These are phyloP conservation scores for Cladosporium sp. DNA, from an alignment of 2,329 filamentous ascomycete genomes.

Conservation along the genomic window DNA sequence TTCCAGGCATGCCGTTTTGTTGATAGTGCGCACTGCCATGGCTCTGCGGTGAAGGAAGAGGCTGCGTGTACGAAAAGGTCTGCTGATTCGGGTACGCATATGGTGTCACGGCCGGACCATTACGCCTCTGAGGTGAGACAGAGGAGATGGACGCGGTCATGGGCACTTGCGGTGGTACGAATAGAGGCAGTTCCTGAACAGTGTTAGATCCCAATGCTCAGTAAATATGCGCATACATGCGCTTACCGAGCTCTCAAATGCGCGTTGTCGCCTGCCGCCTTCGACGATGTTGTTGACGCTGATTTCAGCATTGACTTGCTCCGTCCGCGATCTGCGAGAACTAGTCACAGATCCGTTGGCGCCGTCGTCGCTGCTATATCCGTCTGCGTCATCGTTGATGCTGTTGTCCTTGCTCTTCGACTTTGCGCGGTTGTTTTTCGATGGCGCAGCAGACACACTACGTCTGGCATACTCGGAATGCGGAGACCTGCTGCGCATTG, in stretches of 20 bases:
- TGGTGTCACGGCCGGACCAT: conserved; percentile 71
- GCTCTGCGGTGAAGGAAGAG: conserved; percentile 81
- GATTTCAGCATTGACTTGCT: conserved; percentile 93
- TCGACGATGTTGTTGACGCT: conserved; percentile 98
- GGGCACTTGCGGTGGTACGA: conserved; percentile 91
- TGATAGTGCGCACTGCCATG: conserved; percentile 50
- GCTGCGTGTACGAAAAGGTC: conserved; percentile 74
- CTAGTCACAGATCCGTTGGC: conserved; percentile 71
- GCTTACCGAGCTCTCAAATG: conserved; percentile 95
- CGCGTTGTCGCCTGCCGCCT: conserved; percentile 89
- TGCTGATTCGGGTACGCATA: conserved; percentile 76
- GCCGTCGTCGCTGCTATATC: conserved; percentile 86
- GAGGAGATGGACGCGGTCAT: conserved; percentile 97
- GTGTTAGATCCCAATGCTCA: conserved; percentile 29
- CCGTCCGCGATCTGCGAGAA: conserved; percentile 74
- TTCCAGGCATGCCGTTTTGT: conserved; percentile 28
- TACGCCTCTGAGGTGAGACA: conserved; percentile 83
- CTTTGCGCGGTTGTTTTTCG: conserved; percentile 53
- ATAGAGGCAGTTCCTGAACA: conserved; percentile 85
- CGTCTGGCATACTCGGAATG: conserved; percentile 68
- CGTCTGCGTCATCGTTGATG: conserved; percentile 67
- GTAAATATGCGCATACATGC: conserved; percentile 23
- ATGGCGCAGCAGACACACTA: conserved; percentile 75
- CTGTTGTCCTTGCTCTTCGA: conserved; percentile 45
- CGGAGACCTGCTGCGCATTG: conserved; percentile 79